A percentile compares a stretch with the other conserved stretches of the same genome.
These are phyloP conservation scores for Monilinia fructigena DNA, from an alignment of 2,329 filamentous ascomycete species.

Conservation along the genomic window DNA sequence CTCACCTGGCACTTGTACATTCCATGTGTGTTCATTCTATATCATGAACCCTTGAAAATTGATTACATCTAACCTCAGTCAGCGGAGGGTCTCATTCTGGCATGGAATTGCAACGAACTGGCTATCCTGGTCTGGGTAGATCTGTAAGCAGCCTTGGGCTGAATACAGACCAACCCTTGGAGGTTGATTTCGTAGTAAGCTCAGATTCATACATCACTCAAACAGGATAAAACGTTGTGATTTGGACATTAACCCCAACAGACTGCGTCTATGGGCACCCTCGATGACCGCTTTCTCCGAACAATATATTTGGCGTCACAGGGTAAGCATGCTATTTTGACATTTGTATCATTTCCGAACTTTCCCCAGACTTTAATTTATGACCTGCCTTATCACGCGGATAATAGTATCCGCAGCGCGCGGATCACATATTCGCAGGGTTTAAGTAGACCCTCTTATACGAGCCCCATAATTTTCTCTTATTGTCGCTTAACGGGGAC, in stretches of 20 bases:
- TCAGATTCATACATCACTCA: neutral
- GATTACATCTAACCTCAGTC: constrained; percentile 18
- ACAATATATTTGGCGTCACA: constrained; percentile 57
- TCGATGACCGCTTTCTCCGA: constrained; percentile 66
- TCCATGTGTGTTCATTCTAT: constrained; percentile 60
- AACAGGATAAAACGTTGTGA: neutral
- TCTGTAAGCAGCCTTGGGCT: constrained; percentile 66
- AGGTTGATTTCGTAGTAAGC: constrained; percentile 71
- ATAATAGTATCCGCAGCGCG: neutral
- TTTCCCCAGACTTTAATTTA: constrained; percentile 21
- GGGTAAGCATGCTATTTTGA: constrained; percentile 43
- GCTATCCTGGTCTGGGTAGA: constrained; percentile 70
- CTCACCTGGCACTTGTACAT: constrained; percentile 75
- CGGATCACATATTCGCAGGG: neutral
- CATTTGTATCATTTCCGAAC: constrained; percentile 18
- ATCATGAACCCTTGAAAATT: neutral
- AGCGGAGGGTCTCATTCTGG: constrained; percentile 57
- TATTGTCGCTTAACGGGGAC: constrained; percentile 15
- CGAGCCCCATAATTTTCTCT: constrained; percentile 12
- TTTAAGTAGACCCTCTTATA: constrained; percentile 10
- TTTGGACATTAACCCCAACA: constrained; percentile 37
- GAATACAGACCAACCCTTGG: constrained; percentile 52
- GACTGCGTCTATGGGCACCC: constrained; percentile 77
- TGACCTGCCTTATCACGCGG: constrained; percentile 15
- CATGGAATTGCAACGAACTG: constrained; percentile 54